Percentiles rank a stretch among this genome's conserved stretches.
These are phyloP conservation scores for Parascedosporium putredinis DNA, from an alignment of 2,329 filamentous ascomycete genomes.

Conservation along the genomic window DNA sequence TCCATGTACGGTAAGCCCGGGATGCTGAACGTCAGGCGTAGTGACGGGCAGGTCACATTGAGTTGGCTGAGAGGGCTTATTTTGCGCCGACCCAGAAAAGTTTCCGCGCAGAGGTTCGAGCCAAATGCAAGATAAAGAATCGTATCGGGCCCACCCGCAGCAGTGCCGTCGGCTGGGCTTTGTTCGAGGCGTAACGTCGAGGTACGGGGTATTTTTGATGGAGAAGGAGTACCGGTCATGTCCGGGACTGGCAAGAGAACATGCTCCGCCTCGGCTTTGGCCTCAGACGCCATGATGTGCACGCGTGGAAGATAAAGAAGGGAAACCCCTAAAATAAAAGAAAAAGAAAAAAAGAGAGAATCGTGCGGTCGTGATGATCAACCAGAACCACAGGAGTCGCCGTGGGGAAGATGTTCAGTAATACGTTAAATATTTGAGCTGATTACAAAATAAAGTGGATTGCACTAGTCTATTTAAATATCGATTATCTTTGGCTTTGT, in stretches of 20 bases:
- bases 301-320: no score
- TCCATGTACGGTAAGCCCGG: slow-evolving; percentile 78
- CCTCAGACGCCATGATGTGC: background rate
- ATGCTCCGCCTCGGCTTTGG: slow-evolving; percentile 1
- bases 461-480: no score
- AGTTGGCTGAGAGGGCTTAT: slow-evolving; percentile 73
- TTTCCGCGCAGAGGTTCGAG: slow-evolving; percentile 73
- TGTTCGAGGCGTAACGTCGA: background rate
- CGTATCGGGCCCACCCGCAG: slow-evolving; percentile 25
- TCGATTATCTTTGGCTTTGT: no score
- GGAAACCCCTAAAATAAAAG: no score
- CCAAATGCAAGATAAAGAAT: slow-evolving; percentile 83
- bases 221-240: background rate
- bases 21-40: slow-evolving; percentile 75
- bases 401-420: slow-evolving; percentile 3
- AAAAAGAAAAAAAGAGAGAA: no score
- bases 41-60: slow-evolving; percentile 69
- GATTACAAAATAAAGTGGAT: background rate
- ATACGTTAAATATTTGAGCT: background rate
- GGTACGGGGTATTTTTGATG: background rate
- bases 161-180: background rate
- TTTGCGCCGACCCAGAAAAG: slow-evolving; percentile 66
- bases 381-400: no score
- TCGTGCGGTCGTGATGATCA: no score
- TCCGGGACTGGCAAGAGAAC: background rate